phyloP scores from a whole-genome alignment of 2,329 filamentous ascomycete species.

The Phialocephala subalpina region DNA sequence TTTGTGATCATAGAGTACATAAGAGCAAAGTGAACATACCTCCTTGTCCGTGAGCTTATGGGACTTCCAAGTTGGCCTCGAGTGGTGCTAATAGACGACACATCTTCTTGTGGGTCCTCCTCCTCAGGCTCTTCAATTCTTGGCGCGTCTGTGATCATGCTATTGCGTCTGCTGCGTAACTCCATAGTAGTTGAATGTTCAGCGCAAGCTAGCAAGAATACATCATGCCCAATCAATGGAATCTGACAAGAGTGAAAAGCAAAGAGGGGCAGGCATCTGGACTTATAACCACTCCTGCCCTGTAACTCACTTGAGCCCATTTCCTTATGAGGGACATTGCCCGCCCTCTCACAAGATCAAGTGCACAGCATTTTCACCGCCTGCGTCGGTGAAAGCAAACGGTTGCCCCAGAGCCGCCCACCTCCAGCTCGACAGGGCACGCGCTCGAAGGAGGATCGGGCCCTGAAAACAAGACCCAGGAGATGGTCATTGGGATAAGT shows the following conservation, averaged over 20 bases:
- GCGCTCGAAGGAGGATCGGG: not conserved
- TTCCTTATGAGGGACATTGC: not conserved
- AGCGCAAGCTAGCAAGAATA: constrained; percentile 4
- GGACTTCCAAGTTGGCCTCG: constrained; percentile 20
- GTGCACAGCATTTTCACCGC: constrained; percentile 12
- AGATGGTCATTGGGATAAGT: not conserved
- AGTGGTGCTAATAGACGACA: constrained; percentile 14
- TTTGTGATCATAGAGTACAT: not conserved
- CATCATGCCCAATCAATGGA: constrained; percentile 14
- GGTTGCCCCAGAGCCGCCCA: constrained; percentile 7
- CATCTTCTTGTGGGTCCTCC: constrained; percentile 19
- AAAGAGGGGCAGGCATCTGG: constrained; percentile 6
- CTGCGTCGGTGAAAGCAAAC: constrained; percentile 9
- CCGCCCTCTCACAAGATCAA: constrained; percentile 4
- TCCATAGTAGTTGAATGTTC: constrained; percentile 20
- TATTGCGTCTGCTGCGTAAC: constrained; percentile 22
- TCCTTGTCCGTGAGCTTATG: constrained; percentile 11
- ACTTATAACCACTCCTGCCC: constrained; percentile 18
- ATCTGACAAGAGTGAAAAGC: constrained; percentile 11
- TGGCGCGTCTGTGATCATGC: constrained; percentile 10
- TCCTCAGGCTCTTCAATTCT: constrained; percentile 10
- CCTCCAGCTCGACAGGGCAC: constrained; percentile 8
- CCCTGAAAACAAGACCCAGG: not conserved
- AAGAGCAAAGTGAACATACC: not conserved
- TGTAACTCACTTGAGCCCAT: not conserved